Percentiles rank a stretch among this genome's conserved stretches.
These are phyloP conservation scores for Pseudonectria buxi DNA, from an alignment of 2,329 filamentous ascomycete genomes.

Conservation along the genomic window DNA sequence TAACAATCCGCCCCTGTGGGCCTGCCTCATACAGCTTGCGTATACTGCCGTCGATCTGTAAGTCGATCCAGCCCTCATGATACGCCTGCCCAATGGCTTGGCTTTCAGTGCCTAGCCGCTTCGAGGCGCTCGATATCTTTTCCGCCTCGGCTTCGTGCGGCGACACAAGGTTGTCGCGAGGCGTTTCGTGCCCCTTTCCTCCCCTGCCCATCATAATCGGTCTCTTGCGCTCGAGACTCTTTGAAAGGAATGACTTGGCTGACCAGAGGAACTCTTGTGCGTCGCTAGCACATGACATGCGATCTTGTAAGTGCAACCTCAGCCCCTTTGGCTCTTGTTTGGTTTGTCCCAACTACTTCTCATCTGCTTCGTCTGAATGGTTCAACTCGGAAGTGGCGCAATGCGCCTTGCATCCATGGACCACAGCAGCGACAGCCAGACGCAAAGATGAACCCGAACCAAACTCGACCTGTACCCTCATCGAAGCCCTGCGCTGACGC, in stretches of 20 bases:
- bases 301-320: slow-evolving; percentile 63
- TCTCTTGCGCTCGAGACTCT: slow-evolving; percentile 1
- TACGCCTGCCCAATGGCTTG: slow-evolving; percentile 16
- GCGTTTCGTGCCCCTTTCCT: slow-evolving; percentile 5
- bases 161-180: slow-evolving; percentile 8
- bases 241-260: slow-evolving; percentile 14
- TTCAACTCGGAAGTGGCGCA: not conserved
- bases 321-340: slow-evolving; percentile 17
- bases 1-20: slow-evolving; percentile 26
- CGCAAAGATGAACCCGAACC: too few relatives aligned
- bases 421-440: too few relatives aligned
- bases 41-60: slow-evolving; percentile 86
- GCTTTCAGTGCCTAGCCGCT: slow-evolving; percentile 10
- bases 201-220: slow-evolving; percentile 8
- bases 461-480: slow-evolving; percentile 2
- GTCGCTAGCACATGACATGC: slow-evolving; percentile 77
- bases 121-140: slow-evolving; percentile 11
- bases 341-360: slow-evolving; percentile 3
- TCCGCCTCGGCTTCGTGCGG: slow-evolving; percentile 10
- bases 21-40: slow-evolving; percentile 55
- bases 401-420: slow-evolving; percentile 3
- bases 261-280: slow-evolving; percentile 17
- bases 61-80: slow-evolving; percentile 41
- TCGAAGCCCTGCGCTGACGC: slow-evolving; percentile 19
- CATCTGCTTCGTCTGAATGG: not conserved